Base-by-base conservation (phyloP, 306 rosid species). In the Corylus heterophylla region DNA sequence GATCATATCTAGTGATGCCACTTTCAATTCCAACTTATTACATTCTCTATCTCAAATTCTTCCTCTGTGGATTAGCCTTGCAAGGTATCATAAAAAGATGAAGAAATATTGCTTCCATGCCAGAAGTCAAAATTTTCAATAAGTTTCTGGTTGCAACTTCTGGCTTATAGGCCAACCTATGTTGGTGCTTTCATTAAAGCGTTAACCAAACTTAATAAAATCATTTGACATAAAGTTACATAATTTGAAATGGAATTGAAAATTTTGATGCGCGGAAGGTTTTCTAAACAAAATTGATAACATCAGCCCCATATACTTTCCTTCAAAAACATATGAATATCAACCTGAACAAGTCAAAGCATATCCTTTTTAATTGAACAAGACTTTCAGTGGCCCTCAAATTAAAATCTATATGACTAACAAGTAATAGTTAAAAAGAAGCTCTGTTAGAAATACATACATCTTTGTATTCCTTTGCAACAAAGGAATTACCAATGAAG, bases 381-480 rank as follows among this genome's bases (percentile, higher is more conserved):
- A 56, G 74, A 76, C 13, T 37, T 59, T 74, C 54, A 22, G 66
- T 35, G 1, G 12, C 25, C 70, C 48, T 12, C 70, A 63, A 67
- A 42, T 10, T 4, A 42, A 67, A 39, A 39, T 67, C 5, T n/a
- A 18, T 67, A 52, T 18, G 55, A 42, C 16, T 0, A 27, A 10
- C 9, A 70, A 55, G 29, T 54, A 61, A 9, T 20, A 39, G 18
- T 42, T 37, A 6, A 42, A 42, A 67, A 39, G 48, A 42, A 54
- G 16, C 48, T 52, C 37, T 3, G n/a, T 66, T 25, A 10, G 51
- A 48, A 63, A 68, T 55, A 63, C 90, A 17, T 85, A 89, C 94
- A 22, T 87, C 89, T 83, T 88, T 88, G 85, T 88, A 86, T 62
- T 88, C 90, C 84, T 89, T 88, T 73, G 88, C 85, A 58, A 84